Evolutionary conservation across 352 stramenopile genomes (phyloP).

Genomic region (Globisporangium rhizosaccharum): DNA sequence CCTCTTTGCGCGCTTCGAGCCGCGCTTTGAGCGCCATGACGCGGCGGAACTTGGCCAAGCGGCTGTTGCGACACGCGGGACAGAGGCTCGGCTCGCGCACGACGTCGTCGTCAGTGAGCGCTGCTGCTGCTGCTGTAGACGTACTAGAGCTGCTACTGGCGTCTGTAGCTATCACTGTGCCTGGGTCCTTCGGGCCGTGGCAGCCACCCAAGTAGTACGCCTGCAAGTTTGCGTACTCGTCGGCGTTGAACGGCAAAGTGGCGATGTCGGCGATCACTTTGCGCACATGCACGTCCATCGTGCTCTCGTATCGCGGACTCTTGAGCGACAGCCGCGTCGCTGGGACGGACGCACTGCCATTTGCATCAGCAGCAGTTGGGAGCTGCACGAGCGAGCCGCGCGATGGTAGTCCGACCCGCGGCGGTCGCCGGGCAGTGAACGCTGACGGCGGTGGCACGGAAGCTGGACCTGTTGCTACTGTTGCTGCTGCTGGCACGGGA

Average conservation of each 20-base stretch:
- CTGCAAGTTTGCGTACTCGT: conserved; percentile 59
- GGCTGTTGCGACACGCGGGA: conserved; percentile 37
- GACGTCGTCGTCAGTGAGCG: conserved; percentile 13
- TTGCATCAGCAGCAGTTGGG: conserved; percentile 1
- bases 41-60: conserved; percentile 45
- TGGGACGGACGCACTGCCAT: conserved; percentile 5
- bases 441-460: background rate
- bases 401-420: conserved; percentile 38
- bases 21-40: conserved; percentile 54
- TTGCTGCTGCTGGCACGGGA: conserved; percentile 10
- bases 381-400: conserved; percentile 34
- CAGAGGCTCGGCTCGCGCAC: conserved; percentile 26
- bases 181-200: conserved; percentile 24
- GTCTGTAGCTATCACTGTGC: background rate
- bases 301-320: conserved; percentile 64
- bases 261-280: conserved; percentile 63
- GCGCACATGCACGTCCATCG: conserved; percentile 65
- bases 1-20: conserved; percentile 31
- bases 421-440: conserved; percentile 12
- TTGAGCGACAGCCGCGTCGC: conserved; percentile 59
- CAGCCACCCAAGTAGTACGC: conserved; percentile 58
- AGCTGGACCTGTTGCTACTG: conserved; percentile 8
- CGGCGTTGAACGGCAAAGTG: conserved; percentile 53
- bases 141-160: no score
- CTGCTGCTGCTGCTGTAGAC: background rate